phyloP scores from a whole-genome alignment of 208 protist species.

The Crithidia acanthocephali region DNA sequence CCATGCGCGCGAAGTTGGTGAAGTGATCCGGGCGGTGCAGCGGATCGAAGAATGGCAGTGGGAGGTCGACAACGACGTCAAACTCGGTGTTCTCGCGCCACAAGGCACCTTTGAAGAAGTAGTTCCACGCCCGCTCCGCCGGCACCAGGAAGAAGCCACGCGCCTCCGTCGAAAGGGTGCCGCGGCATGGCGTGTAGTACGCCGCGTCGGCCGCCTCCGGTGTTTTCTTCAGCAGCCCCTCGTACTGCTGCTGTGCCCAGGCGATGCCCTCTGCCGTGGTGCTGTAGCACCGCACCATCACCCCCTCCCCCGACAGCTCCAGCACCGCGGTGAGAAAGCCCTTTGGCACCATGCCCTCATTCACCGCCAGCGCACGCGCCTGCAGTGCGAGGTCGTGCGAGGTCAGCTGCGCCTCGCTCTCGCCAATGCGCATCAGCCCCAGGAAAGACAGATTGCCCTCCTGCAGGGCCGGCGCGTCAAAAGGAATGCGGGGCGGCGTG shows the following conservation, averaged over 20 bases:
- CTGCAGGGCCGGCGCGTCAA: slow-evolving; percentile 54
- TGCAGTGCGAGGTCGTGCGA: slow-evolving; percentile 86
- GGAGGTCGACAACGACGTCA: slow-evolving; percentile 74
- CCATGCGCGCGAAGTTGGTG: slow-evolving; percentile 81
- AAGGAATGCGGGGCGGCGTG: slow-evolving; percentile 70
- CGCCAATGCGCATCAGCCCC: slow-evolving; percentile 76
- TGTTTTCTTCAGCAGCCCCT: slow-evolving; percentile 54
- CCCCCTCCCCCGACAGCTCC: slow-evolving; percentile 68
- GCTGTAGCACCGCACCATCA: slow-evolving; percentile 77
- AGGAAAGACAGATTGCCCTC: slow-evolving; percentile 82
- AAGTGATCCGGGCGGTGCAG: slow-evolving; percentile 87
- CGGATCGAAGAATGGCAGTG: slow-evolving; percentile 71
- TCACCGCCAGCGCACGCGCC: slow-evolving; percentile 66
- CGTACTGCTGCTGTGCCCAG: slow-evolving; percentile 68
- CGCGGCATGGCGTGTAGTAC: slow-evolving; percentile 63
- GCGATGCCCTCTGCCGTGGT: slow-evolving; percentile 81
- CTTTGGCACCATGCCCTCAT: slow-evolving; percentile 59
- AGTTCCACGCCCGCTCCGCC: slow-evolving; percentile 79
- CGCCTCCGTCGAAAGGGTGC: slow-evolving; percentile 62
- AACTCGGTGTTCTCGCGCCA: slow-evolving; percentile 83
- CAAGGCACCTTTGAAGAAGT: slow-evolving; percentile 81
- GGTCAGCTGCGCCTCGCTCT: slow-evolving; percentile 65
- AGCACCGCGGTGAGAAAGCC: slow-evolving; percentile 51
- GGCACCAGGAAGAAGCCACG: slow-evolving; percentile 87
- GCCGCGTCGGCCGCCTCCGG: slow-evolving; percentile 54